These are phyloP conservation scores for Trichoderma aggressivum DNA, from an alignment of 2,329 filamentous ascomycete genomes.

Conservation along the genomic window DNA sequence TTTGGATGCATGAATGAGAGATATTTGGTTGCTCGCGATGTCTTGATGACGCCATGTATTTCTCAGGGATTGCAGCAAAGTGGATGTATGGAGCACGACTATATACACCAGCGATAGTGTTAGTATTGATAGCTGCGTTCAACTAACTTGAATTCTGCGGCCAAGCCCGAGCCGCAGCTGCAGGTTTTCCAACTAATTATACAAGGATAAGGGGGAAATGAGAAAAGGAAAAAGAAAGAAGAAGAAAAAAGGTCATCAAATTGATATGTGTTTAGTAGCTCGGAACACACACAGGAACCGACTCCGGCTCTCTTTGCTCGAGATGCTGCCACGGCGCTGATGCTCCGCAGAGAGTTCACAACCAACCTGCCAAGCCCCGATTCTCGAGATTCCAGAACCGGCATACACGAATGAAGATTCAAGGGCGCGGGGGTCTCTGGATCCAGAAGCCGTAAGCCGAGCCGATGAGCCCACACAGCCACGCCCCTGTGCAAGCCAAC, in stretches of 20 bases:
- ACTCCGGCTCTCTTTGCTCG: background rate
- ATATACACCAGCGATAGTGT: background rate
- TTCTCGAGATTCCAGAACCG: constrained; percentile 8
- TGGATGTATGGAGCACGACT: background rate
- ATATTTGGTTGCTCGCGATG: background rate
- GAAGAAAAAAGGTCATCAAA: background rate
- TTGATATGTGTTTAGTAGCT: background rate
- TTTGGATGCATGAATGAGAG: background rate
- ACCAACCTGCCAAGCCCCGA: background rate
- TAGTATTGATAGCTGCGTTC: background rate
- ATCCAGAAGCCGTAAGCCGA: constrained; percentile 4
- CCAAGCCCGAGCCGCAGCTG: background rate
- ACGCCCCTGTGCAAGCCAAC: background rate
- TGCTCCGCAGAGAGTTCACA: background rate
- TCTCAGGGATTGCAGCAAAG: background rate
- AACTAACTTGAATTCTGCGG: background rate
- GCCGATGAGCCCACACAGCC: constrained; percentile 1
- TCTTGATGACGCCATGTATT: background rate
- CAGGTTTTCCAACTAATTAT: background rate
- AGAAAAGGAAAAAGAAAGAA: background rate
- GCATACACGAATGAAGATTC: background rate
- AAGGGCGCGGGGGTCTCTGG: background rate
- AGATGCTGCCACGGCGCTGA: background rate
- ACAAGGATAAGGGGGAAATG: background rate
- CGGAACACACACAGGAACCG: background rate